A percentile compares a stretch with the other conserved stretches of the same genome.
These are phyloP conservation scores for Berberis thunbergii DNA, from an alignment of 164 flowering plant genomes.

Conservation along the genomic window DNA sequence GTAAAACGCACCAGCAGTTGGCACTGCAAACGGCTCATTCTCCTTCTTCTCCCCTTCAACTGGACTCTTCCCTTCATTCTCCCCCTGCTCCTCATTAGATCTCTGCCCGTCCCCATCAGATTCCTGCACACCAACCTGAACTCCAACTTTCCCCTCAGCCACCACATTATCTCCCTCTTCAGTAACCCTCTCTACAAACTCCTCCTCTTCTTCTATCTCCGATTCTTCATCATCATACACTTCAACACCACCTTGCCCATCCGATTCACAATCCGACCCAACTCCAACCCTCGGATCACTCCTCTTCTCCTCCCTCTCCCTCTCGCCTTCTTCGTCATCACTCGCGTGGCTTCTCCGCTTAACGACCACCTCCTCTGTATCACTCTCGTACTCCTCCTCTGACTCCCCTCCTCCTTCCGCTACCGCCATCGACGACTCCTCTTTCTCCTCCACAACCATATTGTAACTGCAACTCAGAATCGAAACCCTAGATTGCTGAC, in stretches of 20 bases:
- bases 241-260: conserved; percentile 70
- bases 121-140: no score
- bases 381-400: conserved; percentile 80
- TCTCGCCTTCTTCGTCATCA: conserved; percentile 73
- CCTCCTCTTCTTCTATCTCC: conserved; percentile 15
- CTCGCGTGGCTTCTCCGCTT: conserved; percentile 87
- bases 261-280: conserved; percentile 68
- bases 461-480: neutral
- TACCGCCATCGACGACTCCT: conserved; percentile 7
- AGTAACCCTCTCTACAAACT: conserved; percentile 2
- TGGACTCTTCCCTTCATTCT: neutral
- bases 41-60: no score
- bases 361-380: conserved; percentile 80
- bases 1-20: no score
- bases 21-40: no score
- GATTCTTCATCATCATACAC: conserved; percentile 57
- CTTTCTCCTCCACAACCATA: neutral
- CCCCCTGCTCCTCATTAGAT: conserved; percentile 11
- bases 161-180: conserved; percentile 9
- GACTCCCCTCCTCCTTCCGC: conserved; percentile 20
- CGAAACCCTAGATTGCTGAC: no score
- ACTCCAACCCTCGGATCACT: conserved; percentile 26
- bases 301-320: conserved; percentile 18
- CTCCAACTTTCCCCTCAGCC: no score
- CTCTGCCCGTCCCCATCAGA: conserved; percentile 9